These are phyloP conservation scores for Magnusiomyces suaveolens DNA, from an alignment of 1,139 yeast species.

Conservation along the genomic window DNA sequence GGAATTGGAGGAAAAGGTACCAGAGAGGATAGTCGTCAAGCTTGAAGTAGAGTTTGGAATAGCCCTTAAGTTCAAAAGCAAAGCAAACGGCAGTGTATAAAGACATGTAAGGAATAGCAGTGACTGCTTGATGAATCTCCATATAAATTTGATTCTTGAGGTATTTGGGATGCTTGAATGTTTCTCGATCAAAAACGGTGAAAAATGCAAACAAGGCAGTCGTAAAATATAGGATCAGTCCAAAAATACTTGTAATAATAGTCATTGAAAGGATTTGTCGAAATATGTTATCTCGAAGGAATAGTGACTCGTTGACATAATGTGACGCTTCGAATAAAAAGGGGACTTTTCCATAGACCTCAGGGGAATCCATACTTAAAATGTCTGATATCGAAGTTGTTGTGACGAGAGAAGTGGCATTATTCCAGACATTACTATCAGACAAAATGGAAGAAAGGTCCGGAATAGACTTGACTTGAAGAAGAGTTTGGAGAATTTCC, in stretches of 20 bases:
- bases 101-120: constrained; percentile 87
- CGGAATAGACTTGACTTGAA: background rate
- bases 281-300: constrained; percentile 60
- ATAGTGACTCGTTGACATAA: constrained; percentile 50
- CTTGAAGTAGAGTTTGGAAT: constrained; percentile 64
- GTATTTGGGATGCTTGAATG: constrained; percentile 92
- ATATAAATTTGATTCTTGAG: constrained; percentile 81
- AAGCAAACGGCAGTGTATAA: constrained; percentile 83
- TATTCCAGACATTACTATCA: constrained; percentile 1
- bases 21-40: constrained; percentile 59
- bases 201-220: constrained; percentile 68
- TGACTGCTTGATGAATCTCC: constrained; percentile 68
- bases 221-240: constrained; percentile 67
- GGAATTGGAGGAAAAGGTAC: constrained; percentile 56
- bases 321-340: constrained; percentile 42
- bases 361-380: constrained; percentile 5
- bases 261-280: constrained; percentile 66
- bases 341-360: constrained; percentile 42
- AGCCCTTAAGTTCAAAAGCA: constrained; percentile 70
- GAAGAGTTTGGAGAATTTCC: constrained; percentile 2
- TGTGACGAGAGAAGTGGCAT: constrained; percentile 3
- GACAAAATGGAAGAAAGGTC: background rate
- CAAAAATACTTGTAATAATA: constrained; percentile 68
- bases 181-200: constrained; percentile 73
- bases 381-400: constrained; percentile 13